Conservation (phyloP, 2,329 filamentous ascomycete species). For the Xylariaceae sp. region DNA sequence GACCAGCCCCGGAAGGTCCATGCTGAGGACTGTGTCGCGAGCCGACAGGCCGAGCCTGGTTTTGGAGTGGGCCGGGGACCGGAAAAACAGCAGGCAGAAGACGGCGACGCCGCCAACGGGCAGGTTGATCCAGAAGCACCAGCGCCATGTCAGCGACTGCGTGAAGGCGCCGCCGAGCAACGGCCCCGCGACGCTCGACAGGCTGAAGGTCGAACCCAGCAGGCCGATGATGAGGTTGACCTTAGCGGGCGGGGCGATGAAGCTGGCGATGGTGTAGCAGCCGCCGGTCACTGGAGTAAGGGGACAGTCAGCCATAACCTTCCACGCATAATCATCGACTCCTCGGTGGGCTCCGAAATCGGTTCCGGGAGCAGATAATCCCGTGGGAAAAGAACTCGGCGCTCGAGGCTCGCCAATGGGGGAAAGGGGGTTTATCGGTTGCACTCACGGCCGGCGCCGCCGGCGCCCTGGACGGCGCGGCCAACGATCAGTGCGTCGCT, state of each 20-base stretch:
- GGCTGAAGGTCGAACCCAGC: slow-evolving; percentile 30
- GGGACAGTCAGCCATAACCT: no score
- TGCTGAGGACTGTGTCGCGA: slow-evolving; percentile 3
- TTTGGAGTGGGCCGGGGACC: slow-evolving; percentile 1
- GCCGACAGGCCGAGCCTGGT: no score
- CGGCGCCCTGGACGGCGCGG: slow-evolving; percentile 15
- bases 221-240: slow-evolving; percentile 17
- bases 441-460: slow-evolving; percentile 29
- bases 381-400: no score
- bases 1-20: slow-evolving; percentile 7
- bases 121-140: slow-evolving; percentile 9
- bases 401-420: no score
- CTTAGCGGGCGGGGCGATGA: slow-evolving; percentile 5
- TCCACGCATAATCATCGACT: no score
- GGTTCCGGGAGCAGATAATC: no score
- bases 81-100: slow-evolving; percentile 4
- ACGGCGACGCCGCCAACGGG: slow-evolving; percentile 6
- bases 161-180: slow-evolving; percentile 3
- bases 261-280: slow-evolving; percentile 20
- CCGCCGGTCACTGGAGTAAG: slow-evolving; percentile 33
- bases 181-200: slow-evolving; percentile 22
- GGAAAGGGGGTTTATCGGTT: no score
- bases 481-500: slow-evolving; percentile 12
- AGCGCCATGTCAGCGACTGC: slow-evolving; percentile 4
- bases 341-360: no score